phyloP scores from a whole-genome alignment of 805 yeast species.

The Wilhelminamyces savonicus region DNA sequence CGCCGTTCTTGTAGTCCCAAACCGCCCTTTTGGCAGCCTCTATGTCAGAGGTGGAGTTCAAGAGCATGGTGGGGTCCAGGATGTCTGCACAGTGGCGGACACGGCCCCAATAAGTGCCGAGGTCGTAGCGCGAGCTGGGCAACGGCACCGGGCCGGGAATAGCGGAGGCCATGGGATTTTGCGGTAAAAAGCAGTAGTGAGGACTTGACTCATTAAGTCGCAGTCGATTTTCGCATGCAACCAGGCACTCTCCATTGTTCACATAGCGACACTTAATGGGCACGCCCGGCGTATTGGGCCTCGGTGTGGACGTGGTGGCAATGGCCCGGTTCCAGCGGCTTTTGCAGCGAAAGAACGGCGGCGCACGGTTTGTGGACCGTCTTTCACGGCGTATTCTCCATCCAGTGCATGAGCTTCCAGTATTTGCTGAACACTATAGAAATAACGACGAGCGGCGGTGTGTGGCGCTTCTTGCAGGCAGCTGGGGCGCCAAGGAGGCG shows the following conservation, averaged over 20 bases:
- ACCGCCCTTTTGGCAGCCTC: constrained; percentile 58
- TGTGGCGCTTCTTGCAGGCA: constrained; percentile 40
- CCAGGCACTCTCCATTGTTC: no score
- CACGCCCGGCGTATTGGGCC: constrained; percentile 23
- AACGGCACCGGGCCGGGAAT: constrained; percentile 74
- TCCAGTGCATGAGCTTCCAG: constrained; percentile 33
- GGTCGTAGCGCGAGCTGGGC: constrained; percentile 76
- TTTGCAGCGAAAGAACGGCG: constrained; percentile 22
- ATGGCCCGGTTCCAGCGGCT: constrained; percentile 41
- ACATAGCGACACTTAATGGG: neutral
- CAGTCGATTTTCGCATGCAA: no score
- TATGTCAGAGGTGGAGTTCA: constrained; percentile 62
- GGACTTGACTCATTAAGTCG: no score
- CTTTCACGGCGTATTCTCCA: constrained; percentile 48
- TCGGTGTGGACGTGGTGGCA: constrained; percentile 54
- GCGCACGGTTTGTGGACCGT: constrained; percentile 23
- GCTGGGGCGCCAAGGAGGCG: constrained; percentile 77
- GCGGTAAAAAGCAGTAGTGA: no score
- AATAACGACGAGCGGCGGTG: constrained; percentile 15
- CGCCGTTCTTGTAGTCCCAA: constrained; percentile 70
- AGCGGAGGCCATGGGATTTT: constrained; percentile 72
- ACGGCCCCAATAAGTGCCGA: constrained; percentile 85
- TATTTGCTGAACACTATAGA: constrained; percentile 13
- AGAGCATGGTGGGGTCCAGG: constrained; percentile 84
- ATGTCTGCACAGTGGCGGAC: constrained; percentile 92